These are phyloP conservation scores for Lophiostoma macrostomum DNA, from an alignment of 495 filamentous ascomycete genomes.

Conservation along the genomic window DNA sequence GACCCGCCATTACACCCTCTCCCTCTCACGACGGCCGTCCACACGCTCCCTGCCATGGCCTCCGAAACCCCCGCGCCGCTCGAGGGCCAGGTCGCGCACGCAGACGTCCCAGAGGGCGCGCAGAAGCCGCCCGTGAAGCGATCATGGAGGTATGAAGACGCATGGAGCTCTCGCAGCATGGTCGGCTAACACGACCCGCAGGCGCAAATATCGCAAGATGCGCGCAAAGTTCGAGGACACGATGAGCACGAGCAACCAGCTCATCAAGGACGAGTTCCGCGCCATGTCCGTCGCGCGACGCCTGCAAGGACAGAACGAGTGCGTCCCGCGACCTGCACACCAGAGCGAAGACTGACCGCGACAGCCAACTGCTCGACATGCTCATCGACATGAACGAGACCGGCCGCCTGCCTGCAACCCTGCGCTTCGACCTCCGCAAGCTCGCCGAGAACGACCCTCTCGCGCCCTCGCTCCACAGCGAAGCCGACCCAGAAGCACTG, in stretches of 20 bases:
- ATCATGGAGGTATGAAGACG: conserved; percentile 32
- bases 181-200: conserved; percentile 17
- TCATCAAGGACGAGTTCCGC: conserved; percentile 74
- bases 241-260: conserved; percentile 72
- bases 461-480: conserved; percentile 42
- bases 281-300: conserved; percentile 71
- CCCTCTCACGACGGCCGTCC: not conserved
- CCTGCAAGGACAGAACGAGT: conserved; percentile 87
- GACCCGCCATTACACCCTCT: not conserved
- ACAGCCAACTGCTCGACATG: conserved; percentile 50
- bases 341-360: not conserved
- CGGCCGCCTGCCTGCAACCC: conserved; percentile 65
- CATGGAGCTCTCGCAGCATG: no score
- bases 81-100: conserved; percentile 3
- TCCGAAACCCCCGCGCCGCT: conserved; percentile 10
- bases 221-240: conserved; percentile 77
- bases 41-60: conserved; percentile 16
- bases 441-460: conserved; percentile 44
- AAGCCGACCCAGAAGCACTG: conserved; percentile 42
- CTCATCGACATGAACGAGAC: conserved; percentile 82
- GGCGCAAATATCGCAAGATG: conserved; percentile 84
- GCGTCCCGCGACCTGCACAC: conserved; percentile 21
- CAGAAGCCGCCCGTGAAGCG: conserved; percentile 29
- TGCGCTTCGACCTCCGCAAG: conserved; percentile 59
- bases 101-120: conserved; percentile 13